These are phyloP conservation scores for Aspergillus japonicus DNA, from an alignment of 2,329 filamentous ascomycete genomes.

Conservation along the genomic window DNA sequence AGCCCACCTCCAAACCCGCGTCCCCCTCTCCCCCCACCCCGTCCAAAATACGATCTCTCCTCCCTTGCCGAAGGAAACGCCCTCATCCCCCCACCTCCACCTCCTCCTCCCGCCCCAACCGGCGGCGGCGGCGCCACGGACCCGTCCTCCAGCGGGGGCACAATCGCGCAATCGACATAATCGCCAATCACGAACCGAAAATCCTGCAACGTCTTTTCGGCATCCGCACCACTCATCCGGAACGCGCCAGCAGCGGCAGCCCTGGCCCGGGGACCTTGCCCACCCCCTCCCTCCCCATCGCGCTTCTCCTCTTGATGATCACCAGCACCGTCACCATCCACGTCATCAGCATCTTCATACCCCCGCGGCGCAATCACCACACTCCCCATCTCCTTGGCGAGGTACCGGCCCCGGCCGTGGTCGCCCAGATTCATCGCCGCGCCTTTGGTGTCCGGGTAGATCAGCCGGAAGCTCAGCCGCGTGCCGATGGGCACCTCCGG, in stretches of 20 bases:
- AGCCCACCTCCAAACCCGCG: conserved; percentile 38
- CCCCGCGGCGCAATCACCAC: conserved; percentile 64
- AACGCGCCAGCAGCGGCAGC: conserved; percentile 31
- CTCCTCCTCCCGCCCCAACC: conserved; percentile 35
- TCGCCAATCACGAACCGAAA: conserved; percentile 85
- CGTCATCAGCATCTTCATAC: conserved; percentile 26
- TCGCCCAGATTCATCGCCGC: conserved; percentile 35
- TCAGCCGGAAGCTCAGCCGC: conserved; percentile 79
- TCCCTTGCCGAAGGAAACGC: conserved; percentile 45
- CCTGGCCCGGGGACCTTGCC: conserved; percentile 23
- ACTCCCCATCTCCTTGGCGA: conserved; percentile 78
- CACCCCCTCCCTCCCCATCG: not conserved
- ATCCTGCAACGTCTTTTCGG: conserved; percentile 72
- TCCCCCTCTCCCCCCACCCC: conserved; percentile 38
- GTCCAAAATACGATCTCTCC: conserved; percentile 30
- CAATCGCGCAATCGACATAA: conserved; percentile 77
- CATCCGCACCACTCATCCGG: conserved; percentile 57
- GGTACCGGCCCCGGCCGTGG: conserved; percentile 60
- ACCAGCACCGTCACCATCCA: no score
- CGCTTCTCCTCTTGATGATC: no score
- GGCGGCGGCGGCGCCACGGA: conserved; percentile 60
- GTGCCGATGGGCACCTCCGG: conserved; percentile 76
- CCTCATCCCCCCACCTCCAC: conserved; percentile 41
- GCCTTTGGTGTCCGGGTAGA: conserved; percentile 71
- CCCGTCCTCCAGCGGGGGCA: conserved; percentile 73